Evolutionary conservation across 2,329 filamentous ascomycete species (phyloP).

Genomic region (Penicillium sp.): DNA sequence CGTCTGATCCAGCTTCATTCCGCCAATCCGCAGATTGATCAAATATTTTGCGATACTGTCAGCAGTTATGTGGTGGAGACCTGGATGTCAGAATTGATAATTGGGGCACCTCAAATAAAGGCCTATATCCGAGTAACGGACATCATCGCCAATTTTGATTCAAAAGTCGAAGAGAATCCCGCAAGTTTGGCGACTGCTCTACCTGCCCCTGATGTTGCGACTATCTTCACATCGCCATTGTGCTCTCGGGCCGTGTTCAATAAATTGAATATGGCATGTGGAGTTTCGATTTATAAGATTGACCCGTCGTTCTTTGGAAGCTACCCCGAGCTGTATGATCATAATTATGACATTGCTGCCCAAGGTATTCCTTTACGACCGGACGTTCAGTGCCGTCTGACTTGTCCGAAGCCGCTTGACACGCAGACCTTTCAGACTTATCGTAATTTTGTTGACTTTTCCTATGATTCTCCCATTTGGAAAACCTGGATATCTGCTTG

Average conservation of each 20-base stretch:
- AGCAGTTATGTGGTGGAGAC: conserved; percentile 15
- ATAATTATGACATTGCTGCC: conserved; percentile 4
- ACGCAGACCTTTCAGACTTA: conserved; percentile 9
- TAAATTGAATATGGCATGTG: conserved; percentile 7
- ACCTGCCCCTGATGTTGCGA: conserved; percentile 8
- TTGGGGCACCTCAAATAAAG: conserved; percentile 5
- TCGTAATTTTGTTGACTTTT: conserved; percentile 9
- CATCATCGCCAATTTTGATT: conserved; percentile 2
- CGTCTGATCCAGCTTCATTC: conserved; percentile 10
- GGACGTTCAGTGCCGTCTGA: not conserved
- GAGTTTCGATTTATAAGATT: conserved; percentile 7
- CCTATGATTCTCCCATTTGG: not conserved
- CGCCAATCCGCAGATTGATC: conserved; percentile 11
- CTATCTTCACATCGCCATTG: conserved; percentile 2
- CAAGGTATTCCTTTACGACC: conserved; percentile 5
- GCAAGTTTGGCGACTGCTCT: not conserved
- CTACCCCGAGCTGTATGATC: conserved; percentile 12
- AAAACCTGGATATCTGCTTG: not conserved
- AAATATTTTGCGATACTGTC: conserved; percentile 11
- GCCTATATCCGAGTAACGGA: conserved; percentile 10
- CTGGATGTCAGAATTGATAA: conserved; percentile 10
- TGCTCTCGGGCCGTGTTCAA: conserved; percentile 6
- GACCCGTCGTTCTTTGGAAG: conserved; percentile 10
- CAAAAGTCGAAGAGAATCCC: not conserved
- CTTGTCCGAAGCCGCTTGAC: conserved; percentile 5